Conservation (phyloP, 2,329 filamentous ascomycete genomes). For the Fonsecaea nubica region DNA sequence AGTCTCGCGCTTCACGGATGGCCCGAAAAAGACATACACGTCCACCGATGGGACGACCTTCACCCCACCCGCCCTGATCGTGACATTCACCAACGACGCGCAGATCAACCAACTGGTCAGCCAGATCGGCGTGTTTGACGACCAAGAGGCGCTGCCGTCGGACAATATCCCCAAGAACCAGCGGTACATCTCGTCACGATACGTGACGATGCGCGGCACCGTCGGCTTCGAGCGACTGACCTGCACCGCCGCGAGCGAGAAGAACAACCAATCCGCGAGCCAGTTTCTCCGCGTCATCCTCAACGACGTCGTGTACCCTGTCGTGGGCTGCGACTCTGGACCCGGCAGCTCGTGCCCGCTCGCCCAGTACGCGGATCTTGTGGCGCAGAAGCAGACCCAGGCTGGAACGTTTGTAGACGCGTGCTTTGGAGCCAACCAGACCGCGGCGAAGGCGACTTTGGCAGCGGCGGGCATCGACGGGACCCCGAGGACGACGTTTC, state of each 20-base stretch:
- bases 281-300: slow-evolving; percentile 60
- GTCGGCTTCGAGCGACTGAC: slow-evolving; percentile 68
- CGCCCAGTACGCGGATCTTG: slow-evolving; percentile 54
- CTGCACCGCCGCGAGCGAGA: slow-evolving; percentile 54
- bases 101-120: slow-evolving; percentile 68
- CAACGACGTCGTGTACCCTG: slow-evolving; percentile 68
- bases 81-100: slow-evolving; percentile 70
- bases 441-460: neutral
- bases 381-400: slow-evolving; percentile 55
- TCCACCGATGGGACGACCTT: slow-evolving; percentile 52
- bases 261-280: slow-evolving; percentile 47
- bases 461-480: neutral
- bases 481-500: slow-evolving; percentile 14
- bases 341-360: slow-evolving; percentile 62
- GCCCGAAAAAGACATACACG: slow-evolving; percentile 47
- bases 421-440: slow-evolving; percentile 47
- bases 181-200: slow-evolving; percentile 61
- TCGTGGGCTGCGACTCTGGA: slow-evolving; percentile 48
- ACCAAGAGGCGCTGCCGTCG: slow-evolving; percentile 57
- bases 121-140: slow-evolving; percentile 67
- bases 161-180: slow-evolving; percentile 55
- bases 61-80: slow-evolving; percentile 57
- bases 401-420: slow-evolving; percentile 58
- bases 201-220: slow-evolving; percentile 69
- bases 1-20: slow-evolving; percentile 60